Base-by-base conservation (phyloP, 257 asterid species). In the Solanum infundibuliforme region DNA sequence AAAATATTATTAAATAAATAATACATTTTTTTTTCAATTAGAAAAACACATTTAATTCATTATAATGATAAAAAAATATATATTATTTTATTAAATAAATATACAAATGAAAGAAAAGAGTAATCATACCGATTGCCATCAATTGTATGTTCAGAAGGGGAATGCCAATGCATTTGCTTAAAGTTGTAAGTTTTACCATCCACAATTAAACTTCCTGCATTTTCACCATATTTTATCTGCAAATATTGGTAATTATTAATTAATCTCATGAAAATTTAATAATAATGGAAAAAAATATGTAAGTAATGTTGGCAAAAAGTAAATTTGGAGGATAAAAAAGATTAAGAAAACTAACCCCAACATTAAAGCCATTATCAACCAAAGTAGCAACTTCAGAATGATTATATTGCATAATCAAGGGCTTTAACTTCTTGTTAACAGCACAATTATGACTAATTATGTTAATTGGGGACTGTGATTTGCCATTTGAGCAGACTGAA, bases 131-230 rank as follows among this genome's bases (percentile, higher is more conserved):
- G 84, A 2, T 84, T 88, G 16, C 95, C 95, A 83, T 93, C 85
- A 36, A 94, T 92, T 79, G 92, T 89, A 87, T 94, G 98, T 88
- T 92, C 95, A 10, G 95, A 94, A 82, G 95, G 95, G 10, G 96
- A 90, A 87, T 94, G 98, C 95, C 94, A 94, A 72, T 94, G 98
- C 98, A 94, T 92, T 87, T 94, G 98, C 91, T 92, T 92, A 88
- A 94, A 86, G 69, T 43, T 75, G 60, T 90, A 91, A 76, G 81
- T 88, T 88, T 94, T 94, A 62, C 90, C 95, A 85, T 91, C 92
- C 20, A 92, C 89, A 83, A 69, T 75, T 89, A 96, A 68, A 75
- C 36, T 62, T 55, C 98, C 98, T 3, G 96, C 88, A 71, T 88
- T 83, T 20, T 87, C 91, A 23, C 97, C 97, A 89, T 93, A 95